These are phyloP conservation scores for Vitis rotundifolia DNA, from an alignment of 164 flowering plant species.

Conservation along the genomic window DNA sequence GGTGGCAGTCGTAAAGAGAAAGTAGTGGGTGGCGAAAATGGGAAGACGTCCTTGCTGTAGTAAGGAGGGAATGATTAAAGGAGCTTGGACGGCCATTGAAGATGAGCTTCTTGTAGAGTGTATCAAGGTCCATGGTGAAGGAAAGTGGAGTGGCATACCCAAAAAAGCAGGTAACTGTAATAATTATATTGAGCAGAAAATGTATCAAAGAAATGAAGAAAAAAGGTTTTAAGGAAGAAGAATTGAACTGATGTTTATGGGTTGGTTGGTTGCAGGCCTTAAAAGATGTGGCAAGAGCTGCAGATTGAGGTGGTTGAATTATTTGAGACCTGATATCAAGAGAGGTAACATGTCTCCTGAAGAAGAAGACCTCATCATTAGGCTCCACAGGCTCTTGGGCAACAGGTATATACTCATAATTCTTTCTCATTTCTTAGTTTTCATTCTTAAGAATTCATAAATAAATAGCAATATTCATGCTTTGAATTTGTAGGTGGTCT, in stretches of 20 bases:
- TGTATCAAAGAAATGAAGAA: too few relatives aligned
- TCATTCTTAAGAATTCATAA: too few relatives aligned
- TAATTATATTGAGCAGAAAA: too few relatives aligned
- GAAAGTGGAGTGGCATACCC: constrained; percentile 1
- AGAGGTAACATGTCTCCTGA: neutral
- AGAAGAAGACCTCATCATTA: constrained; percentile 2
- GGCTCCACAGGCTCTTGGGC: constrained; percentile 2
- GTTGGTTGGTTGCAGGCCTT: neutral
- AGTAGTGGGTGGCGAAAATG: neutral
- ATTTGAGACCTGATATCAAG: constrained; percentile 2
- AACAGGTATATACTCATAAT: neutral
- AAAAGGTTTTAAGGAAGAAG: too few relatives aligned
- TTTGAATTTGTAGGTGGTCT: neutral
- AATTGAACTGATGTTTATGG: too few relatives aligned
- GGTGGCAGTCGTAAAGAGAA: too few relatives aligned
- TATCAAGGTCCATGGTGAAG: constrained; percentile 6
- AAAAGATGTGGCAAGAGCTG: neutral
- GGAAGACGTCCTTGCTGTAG: neutral
- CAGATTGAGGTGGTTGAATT: constrained; percentile 1
- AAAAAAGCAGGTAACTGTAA: neutral
- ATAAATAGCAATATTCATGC: too few relatives aligned
- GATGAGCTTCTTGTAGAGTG: constrained; percentile 4
- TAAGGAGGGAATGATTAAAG: constrained; percentile 2
- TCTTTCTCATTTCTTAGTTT: too few relatives aligned
- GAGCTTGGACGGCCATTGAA: constrained; percentile 7